Conservation (phyloP, 768 basidiomycete genomes). For the Tricholoma matsutake region DNA sequence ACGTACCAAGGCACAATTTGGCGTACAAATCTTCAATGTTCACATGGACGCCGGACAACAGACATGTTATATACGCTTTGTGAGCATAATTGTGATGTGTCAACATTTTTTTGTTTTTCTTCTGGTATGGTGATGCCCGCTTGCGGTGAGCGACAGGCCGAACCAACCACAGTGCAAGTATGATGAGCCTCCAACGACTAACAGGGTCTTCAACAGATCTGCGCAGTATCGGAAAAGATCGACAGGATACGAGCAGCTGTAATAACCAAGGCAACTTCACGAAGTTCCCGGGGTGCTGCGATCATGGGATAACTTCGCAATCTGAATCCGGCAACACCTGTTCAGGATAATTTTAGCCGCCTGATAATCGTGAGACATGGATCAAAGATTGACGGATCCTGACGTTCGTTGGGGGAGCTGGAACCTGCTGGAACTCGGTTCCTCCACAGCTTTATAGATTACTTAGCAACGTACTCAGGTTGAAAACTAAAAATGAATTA, state of each 20-base stretch:
- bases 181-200: not conserved
- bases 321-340: not conserved
- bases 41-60: not conserved
- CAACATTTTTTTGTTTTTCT: not conserved
- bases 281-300: not conserved
- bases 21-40: not conserved
- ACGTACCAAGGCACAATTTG: not conserved
- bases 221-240: not conserved
- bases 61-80: not conserved
- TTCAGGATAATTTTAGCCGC: not conserved
- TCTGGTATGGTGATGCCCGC: not conserved
- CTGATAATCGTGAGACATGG: not conserved
- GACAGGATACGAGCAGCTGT: not conserved
- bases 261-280: not conserved
- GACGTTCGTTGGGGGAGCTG: not conserved
- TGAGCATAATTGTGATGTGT: not conserved
- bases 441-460: too few species aligned
- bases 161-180: not conserved
- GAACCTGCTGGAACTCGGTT: too few species aligned
- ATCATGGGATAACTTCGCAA: not conserved
- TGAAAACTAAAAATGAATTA: too few species aligned
- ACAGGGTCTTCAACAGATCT: not conserved
- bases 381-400: not conserved
- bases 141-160: not conserved
- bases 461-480: too few species aligned